Conservation (phyloP, 768 basidiomycete genomes). For the Amylocystis lapponica region DNA sequence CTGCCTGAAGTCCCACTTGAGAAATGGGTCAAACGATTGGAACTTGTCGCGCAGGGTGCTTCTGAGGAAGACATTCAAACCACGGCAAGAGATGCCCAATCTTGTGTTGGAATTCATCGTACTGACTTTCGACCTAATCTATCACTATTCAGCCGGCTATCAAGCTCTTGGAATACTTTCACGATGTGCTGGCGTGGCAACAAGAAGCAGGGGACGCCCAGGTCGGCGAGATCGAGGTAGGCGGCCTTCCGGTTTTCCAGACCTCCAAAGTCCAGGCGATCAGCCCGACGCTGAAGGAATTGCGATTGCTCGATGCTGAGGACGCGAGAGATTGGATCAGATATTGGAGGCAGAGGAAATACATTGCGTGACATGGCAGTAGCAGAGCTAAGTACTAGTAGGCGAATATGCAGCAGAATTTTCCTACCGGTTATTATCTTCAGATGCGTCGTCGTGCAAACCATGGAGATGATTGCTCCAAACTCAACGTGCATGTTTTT, state of each 20-base stretch:
- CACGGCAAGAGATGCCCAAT: background rate
- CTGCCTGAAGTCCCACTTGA: background rate
- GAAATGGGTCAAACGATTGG: conserved; percentile 1
- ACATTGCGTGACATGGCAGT: background rate
- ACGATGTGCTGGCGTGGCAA: background rate
- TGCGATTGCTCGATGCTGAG: conserved; percentile 8
- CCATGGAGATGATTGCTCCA: too few species aligned
- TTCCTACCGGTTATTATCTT: too few species aligned
- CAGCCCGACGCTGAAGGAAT: conserved; percentile 6
- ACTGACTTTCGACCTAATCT: background rate
- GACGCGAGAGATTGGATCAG: conserved; percentile 11
- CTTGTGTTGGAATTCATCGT: background rate
- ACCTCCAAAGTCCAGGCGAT: conserved; percentile 6
- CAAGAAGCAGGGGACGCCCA: background rate
- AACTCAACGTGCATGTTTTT: too few species aligned
- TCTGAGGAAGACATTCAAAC: background rate
- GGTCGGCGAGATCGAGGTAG: background rate
- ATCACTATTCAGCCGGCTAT: conserved; percentile 3
- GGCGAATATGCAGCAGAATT: too few species aligned
- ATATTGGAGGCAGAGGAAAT: conserved; percentile 10
- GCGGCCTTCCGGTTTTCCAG: conserved; percentile 3
- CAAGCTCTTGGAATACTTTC: conserved; percentile 3
- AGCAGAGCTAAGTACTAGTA: background rate
- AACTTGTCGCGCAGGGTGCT: background rate
- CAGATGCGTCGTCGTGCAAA: too few species aligned